Evolutionary conservation across 176 grass and related monocot genomes (phyloP).

Genomic region (Bromus sterilis): DNA sequence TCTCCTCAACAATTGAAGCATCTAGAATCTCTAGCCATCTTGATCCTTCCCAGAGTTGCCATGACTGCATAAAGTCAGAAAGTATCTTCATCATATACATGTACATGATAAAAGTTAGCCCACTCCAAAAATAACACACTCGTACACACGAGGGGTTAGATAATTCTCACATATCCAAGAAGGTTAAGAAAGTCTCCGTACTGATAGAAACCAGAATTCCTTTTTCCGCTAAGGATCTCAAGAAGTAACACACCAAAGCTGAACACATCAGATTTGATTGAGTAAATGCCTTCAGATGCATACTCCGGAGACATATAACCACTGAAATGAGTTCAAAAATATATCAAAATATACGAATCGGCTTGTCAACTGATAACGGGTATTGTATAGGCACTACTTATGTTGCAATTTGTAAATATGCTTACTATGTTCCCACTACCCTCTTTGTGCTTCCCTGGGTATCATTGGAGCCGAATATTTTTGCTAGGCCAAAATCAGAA

Average conservation of each 20-base stretch:
- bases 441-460: slow-evolving; percentile 21
- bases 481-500: slow-evolving; percentile 35
- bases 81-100: not conserved
- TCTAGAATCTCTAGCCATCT: slow-evolving; percentile 11
- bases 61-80: not conserved
- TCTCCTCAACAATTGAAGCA: not conserved
- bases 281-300: slow-evolving; percentile 33
- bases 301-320: slow-evolving; percentile 28
- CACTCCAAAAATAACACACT: not conserved
- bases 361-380: not conserved
- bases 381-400: not conserved
- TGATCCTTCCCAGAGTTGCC: slow-evolving; percentile 7
- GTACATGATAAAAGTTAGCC: not conserved
- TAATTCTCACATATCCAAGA: slow-evolving; percentile 21
- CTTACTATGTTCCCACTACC: slow-evolving; percentile 36
- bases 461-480: slow-evolving; percentile 20
- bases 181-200: slow-evolving; percentile 4
- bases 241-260: slow-evolving; percentile 33
- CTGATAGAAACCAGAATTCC: slow-evolving; percentile 14
- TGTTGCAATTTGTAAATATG: not conserved
- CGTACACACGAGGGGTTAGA: not conserved
- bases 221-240: slow-evolving; percentile 30
- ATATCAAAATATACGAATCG: not conserved
- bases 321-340: not conserved
- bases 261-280: slow-evolving; percentile 29